phyloP scores from a whole-genome alignment of 148 eudicot species.

The Chenopodium berlandieri region DNA sequence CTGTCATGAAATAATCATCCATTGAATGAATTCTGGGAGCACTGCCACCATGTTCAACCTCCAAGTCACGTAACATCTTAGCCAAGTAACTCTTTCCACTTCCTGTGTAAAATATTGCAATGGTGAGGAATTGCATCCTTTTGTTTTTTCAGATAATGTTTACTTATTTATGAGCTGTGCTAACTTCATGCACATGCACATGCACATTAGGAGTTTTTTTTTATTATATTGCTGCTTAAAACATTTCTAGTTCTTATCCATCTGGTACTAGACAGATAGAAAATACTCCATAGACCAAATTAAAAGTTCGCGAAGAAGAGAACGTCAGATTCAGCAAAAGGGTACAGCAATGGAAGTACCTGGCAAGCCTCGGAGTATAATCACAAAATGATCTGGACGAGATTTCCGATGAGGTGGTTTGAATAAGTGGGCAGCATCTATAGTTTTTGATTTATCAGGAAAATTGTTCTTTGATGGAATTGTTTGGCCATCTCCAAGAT shows the following conservation, averaged over 20 bases:
- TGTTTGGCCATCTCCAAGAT: conserved; percentile 41
- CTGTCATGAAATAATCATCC: conserved; percentile 99
- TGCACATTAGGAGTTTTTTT: not conserved
- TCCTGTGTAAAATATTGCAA: conserved; percentile 42
- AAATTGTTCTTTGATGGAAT: conserved; percentile 27
- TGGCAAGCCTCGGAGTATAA: conserved; percentile 95
- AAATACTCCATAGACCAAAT: not conserved
- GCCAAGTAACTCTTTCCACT: conserved; percentile 99
- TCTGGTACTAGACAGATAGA: too few species aligned
- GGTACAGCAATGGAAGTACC: conserved; percentile 38
- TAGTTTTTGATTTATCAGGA: conserved; percentile 48
- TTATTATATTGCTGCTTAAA: not conserved
- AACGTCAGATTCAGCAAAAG: not conserved
- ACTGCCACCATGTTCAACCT: conserved; percentile 89
- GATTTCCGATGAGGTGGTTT: conserved; percentile 81
- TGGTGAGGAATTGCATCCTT: not conserved
- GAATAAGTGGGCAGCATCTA: conserved; percentile 73
- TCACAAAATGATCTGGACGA: conserved; percentile 94
- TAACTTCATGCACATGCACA: not conserved
- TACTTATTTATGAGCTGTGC: not conserved
- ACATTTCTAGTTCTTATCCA: not conserved
- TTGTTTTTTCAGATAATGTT: not conserved
- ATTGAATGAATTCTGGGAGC: conserved; percentile 97
- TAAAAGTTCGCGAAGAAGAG: conserved; percentile 7
- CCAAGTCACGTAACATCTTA: conserved; percentile 85